Base-by-base conservation (phyloP, 2,329 filamentous ascomycete species). In the Pseudofabraea citricarpa region DNA sequence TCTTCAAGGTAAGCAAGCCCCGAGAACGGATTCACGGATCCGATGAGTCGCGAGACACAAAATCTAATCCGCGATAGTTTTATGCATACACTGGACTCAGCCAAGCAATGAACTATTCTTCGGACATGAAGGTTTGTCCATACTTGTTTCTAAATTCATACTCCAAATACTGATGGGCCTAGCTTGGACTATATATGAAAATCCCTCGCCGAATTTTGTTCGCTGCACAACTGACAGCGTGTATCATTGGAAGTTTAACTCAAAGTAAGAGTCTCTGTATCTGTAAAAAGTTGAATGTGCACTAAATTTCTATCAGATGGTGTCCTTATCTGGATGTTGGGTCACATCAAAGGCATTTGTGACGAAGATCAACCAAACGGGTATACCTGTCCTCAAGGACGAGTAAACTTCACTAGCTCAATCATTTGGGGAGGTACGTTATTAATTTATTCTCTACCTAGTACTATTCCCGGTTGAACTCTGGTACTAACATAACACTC, bases 1-100 rank as follows among this genome's bases (percentile, higher is more conserved):
- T 86, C 68, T 87, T 87, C 68, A 86, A 87, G 64, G 84, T 12
- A 6, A 31, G 27, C 6, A 5, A 10, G n/a, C n/a, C n/a, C n/a
- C n/a, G n/a, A n/a, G n/a, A n/a, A n/a, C n/a, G n/a, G n/a, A n/a
- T n/a, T n/a, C n/a, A n/a, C n/a, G n/a, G n/a, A n/a, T n/a, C n/a
- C n/a, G n/a, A n/a, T n/a, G n/a, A n/a, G n/a, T n/a, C n/a, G n/a
- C n/a, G n/a, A n/a, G n/a, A n/a, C n/a, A n/a, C n/a, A n/a, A n/a
- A n/a, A n/a, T 29, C 27, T 31, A 31, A 31, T 29, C n/a, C 4
- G 13, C 27, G 6, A 31, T 12, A 31, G 81, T 10, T 81, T 49
- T 87, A 83, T 55, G 81, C 61, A 32, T 70, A 70, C 51, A 75
- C 84, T 43, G 77, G 71, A 64, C 83, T 84, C 76, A 69, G 31